Evolutionary conservation across 2,329 filamentous ascomycete genomes (phyloP), one percentile per base, ranked within the genome.

Genomic region (Ophiobolus disseminans): DNA sequence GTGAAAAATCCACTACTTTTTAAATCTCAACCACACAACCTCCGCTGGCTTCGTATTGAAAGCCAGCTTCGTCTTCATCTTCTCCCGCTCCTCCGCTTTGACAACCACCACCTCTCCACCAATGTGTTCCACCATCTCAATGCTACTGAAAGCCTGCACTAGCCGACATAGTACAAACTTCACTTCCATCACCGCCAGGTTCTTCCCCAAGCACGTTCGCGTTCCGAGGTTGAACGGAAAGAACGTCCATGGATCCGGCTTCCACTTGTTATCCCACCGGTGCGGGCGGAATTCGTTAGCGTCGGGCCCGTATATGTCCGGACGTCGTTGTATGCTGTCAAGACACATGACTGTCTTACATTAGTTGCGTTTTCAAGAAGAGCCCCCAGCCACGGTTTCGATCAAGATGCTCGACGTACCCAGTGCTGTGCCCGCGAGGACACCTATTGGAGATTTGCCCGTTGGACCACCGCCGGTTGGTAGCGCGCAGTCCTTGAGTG

Each of bases 221-320:
- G 48, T 43, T 23, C 44, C 48, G 5, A 38, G 34, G 20, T 51
- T 41, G 44, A 57, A 57, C 6, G 57, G 55, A 8, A 51, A 25
- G 34, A 47, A 57, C 2, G 22, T 19, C 55, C 52, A 60, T 8
- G 42, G 42, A 40, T 46, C 50, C 2, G 48, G 47, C 22, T 47
- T 49, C 19, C 47, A 40, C 16, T 19, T 28, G 11, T 36, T 40
- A 25, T 69, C 64, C 66, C 64, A 69, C 20, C 65, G 48, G 25
- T 60, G 60, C 4, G 65, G 65, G 23, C 42, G 46, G 17, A 65
- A 68, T 14, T 57, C 52, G 14, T 60, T 53, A 0, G 62, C 64
- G 41, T 68, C 62, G 11, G 44, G 34, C 2, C 65, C 65, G 45
- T 56, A 68, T 16, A 67, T 34, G 38, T 67, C 62, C 25, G 52